phyloP scores from a whole-genome alignment of 2,329 filamentous ascomycete genomes.

The Shiraia sp. region DNA sequence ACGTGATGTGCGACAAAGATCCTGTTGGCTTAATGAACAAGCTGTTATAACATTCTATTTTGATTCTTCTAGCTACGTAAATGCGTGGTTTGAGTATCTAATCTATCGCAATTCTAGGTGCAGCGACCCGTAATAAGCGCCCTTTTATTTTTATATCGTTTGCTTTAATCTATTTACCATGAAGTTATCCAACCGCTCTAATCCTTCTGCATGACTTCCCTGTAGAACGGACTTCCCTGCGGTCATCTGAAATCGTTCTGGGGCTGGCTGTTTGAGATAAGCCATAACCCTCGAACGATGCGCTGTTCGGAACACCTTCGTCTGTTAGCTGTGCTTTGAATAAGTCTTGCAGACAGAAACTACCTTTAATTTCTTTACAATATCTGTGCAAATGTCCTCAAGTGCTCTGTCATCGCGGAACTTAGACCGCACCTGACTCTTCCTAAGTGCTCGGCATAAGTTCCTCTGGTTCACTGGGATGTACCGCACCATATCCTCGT shows the following conservation, averaged over 20 bases:
- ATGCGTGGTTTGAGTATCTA: not conserved
- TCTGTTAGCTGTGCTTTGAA: not conserved
- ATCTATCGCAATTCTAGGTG: not conserved
- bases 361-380: slow-evolving; percentile 4
- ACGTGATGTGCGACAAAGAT: no score
- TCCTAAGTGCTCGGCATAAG: slow-evolving; percentile 1
- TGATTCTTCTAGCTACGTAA: not conserved
- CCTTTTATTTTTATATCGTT: not conserved
- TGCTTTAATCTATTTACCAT: slow-evolving; percentile 3
- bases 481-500: slow-evolving; percentile 1
- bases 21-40: no score
- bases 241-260: slow-evolving; percentile 5
- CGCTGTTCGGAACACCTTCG: slow-evolving; percentile 6
- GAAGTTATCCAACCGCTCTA: slow-evolving; percentile 1
- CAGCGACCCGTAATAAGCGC: not conserved
- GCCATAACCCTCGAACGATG: slow-evolving; percentile 2
- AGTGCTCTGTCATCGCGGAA: not conserved
- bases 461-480: slow-evolving; percentile 5
- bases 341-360: not conserved
- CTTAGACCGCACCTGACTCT: slow-evolving; percentile 1
- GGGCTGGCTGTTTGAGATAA: slow-evolving; percentile 7
- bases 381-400: not conserved
- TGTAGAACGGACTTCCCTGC: slow-evolving; percentile 5
- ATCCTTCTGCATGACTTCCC: not conserved
- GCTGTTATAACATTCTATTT: no score